Evolutionary conservation across 257 asterid genomes (phyloP).

Genomic region (Paulownia fortunei): DNA sequence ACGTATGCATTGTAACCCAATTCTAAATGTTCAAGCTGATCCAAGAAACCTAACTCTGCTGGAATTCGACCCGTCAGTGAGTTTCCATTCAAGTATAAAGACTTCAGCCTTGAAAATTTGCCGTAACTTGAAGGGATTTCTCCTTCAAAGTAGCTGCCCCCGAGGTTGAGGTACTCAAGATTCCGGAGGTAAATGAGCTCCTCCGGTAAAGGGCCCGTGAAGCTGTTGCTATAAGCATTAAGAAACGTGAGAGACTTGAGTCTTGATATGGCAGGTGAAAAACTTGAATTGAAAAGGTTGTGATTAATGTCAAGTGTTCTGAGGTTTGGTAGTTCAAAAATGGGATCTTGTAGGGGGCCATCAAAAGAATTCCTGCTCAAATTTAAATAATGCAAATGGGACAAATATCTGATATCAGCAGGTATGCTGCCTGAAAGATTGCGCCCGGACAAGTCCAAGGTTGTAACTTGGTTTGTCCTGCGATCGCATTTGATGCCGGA

Average conservation of each 20-base stretch:
- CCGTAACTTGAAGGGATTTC: slow-evolving; percentile 70
- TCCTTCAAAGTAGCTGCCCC: slow-evolving; percentile 85
- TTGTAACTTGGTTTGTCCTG: slow-evolving; percentile 47
- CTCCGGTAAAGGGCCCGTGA: slow-evolving; percentile 68
- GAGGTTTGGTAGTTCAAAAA: slow-evolving; percentile 66
- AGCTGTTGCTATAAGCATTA: slow-evolving; percentile 78
- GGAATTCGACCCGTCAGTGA: slow-evolving; percentile 69
- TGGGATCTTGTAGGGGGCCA: slow-evolving; percentile 59
- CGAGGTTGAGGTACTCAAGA: slow-evolving; percentile 86
- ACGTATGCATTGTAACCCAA: slow-evolving; percentile 70
- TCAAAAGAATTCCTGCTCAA: slow-evolving; percentile 71
- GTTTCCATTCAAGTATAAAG: slow-evolving; percentile 71
- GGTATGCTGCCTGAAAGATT: slow-evolving; percentile 79
- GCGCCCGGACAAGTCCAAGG: slow-evolving; percentile 67
- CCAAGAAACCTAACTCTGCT: slow-evolving; percentile 50
- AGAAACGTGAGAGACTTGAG: slow-evolving; percentile 57
- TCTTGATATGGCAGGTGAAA: slow-evolving; percentile 64
- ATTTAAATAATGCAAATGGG: slow-evolving; percentile 63
- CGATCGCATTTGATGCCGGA: slow-evolving; percentile 71
- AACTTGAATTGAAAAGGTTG: slow-evolving; percentile 70
- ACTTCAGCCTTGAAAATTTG: slow-evolving; percentile 46
- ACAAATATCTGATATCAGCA: slow-evolving; percentile 46
- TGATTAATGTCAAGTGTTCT: slow-evolving; percentile 68
- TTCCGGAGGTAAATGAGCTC: slow-evolving; percentile 52
- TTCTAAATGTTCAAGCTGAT: slow-evolving; percentile 65